These are phyloP conservation scores for Drechslera avenae DNA, from an alignment of 2,329 filamentous ascomycete genomes.

Conservation along the genomic window DNA sequence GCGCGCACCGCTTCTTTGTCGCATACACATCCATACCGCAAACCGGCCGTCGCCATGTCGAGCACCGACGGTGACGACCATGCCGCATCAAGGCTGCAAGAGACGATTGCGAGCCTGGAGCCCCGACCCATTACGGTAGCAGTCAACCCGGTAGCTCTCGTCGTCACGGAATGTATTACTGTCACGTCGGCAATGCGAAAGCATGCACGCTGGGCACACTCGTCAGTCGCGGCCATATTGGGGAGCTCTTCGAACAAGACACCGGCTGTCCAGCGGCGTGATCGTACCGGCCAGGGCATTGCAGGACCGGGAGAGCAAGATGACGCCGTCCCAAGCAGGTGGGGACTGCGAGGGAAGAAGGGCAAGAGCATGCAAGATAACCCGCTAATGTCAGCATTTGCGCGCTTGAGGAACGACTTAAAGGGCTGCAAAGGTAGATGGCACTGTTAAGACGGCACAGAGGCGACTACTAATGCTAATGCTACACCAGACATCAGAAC, in stretches of 20 bases:
- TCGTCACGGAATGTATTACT: conserved; percentile 98
- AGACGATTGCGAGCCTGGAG: conserved; percentile 28
- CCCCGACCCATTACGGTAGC: conserved; percentile 68
- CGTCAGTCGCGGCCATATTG: conserved; percentile 92
- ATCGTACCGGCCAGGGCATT: conserved; percentile 44
- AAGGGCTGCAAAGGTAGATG: conserved; percentile 76
- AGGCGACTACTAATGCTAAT: conserved; percentile 29
- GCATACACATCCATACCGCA: conserved; percentile 11
- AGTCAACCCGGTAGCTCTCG: conserved; percentile 86
- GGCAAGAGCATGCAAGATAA: conserved; percentile 98
- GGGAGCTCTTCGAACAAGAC: conserved; percentile 68
- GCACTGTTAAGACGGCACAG: neutral
- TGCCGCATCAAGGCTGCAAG: conserved; percentile 29
- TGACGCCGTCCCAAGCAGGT: conserved; percentile 77
- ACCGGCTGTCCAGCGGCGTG: conserved; percentile 42
- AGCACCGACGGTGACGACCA: conserved; percentile 32
- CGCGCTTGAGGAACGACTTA: conserved; percentile 83
- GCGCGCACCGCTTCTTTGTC: conserved; percentile 20
- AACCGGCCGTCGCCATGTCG: conserved; percentile 32
- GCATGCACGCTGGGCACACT: conserved; percentile 93
- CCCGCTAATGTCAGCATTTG: conserved; percentile 92
- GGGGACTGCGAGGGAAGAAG: conserved; percentile 92
- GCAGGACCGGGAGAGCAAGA: conserved; percentile 47
- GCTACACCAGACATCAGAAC: conserved; percentile 71
- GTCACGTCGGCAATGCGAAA: conserved; percentile 99